These are phyloP conservation scores for Russula sp. DNA, from an alignment of 768 basidiomycete species.

Conservation along the genomic window DNA sequence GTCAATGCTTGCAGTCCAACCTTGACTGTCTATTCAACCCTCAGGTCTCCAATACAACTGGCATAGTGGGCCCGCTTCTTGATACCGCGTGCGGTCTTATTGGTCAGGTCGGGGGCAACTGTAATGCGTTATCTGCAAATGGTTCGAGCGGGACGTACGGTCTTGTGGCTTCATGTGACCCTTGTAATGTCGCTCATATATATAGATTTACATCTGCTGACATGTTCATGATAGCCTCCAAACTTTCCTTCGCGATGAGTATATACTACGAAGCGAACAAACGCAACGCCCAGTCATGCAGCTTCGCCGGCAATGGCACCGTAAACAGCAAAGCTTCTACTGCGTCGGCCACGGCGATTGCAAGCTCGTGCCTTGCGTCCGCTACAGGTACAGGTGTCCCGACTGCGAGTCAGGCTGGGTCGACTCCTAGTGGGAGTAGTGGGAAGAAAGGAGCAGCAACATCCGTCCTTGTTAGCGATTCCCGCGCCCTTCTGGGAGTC, in stretches of 20 bases:
- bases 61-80: slow-evolving; percentile 57
- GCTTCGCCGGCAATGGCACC: slow-evolving; percentile 83
- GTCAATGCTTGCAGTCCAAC: slow-evolving; percentile 64
- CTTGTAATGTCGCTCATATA: slow-evolving; percentile 46
- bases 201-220: slow-evolving; percentile 14
- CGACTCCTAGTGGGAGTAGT: slow-evolving; percentile 30
- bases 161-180: slow-evolving; percentile 70
- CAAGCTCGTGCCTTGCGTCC: slow-evolving; percentile 63
- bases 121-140: slow-evolving; percentile 66
- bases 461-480: slow-evolving; percentile 33
- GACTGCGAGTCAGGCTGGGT: slow-evolving; percentile 30
- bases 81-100: slow-evolving; percentile 69
- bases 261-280: slow-evolving; percentile 66
- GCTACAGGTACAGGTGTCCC: slow-evolving; percentile 64
- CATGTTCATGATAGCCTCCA: slow-evolving; percentile 50
- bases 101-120: slow-evolving; percentile 57
- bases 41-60: slow-evolving; percentile 55
- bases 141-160: slow-evolving; percentile 79
- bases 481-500: slow-evolving; percentile 41
- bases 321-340: slow-evolving; percentile 57
- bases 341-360: slow-evolving; percentile 50
- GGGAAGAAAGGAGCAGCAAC: slow-evolving; percentile 34
- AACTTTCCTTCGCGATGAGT: slow-evolving; percentile 81
- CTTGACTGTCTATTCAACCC: slow-evolving; percentile 76
- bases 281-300: slow-evolving; percentile 61